These are phyloP conservation scores for Pyrenophora teres DNA, from an alignment of 2,329 filamentous ascomycete species.

Conservation along the genomic window DNA sequence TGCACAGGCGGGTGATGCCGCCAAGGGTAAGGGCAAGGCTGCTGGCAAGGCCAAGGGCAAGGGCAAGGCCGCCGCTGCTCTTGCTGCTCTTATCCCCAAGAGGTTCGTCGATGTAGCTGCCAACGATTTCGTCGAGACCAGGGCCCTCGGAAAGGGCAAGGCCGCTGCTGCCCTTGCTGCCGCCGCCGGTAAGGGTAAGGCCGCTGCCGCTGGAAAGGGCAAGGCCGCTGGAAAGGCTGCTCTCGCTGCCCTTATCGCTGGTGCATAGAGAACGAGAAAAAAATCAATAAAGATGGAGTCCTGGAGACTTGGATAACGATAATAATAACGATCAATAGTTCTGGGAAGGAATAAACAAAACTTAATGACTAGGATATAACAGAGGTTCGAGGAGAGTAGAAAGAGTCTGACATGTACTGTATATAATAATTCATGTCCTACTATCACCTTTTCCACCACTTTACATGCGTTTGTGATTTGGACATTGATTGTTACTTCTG, in stretches of 20 bases:
- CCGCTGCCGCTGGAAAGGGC: neutral
- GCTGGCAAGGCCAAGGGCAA: slow-evolving; percentile 1
- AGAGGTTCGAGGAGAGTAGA: neutral
- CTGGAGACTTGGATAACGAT: too few relatives aligned
- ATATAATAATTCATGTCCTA: slow-evolving; percentile 1
- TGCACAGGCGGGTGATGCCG: slow-evolving; percentile 13
- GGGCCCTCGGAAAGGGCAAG: too few relatives aligned
- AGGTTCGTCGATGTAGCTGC: too few relatives aligned
- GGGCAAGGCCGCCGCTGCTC: slow-evolving; percentile 2
- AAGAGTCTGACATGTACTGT: slow-evolving; percentile 1
- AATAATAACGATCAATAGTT: too few relatives aligned
- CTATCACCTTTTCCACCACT: neutral
- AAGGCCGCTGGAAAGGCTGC: neutral
- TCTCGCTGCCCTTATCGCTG: slow-evolving; percentile 3
- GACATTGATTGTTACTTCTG: neutral
- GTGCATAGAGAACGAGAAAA: neutral
- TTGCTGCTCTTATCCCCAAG: neutral
- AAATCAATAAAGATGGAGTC: neutral
- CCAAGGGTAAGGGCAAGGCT: slow-evolving; percentile 1
- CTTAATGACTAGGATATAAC: too few relatives aligned
- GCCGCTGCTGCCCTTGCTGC: neutral
- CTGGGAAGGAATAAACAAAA: too few relatives aligned
- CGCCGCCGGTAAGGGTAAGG: neutral
- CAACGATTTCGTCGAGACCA: too few relatives aligned
- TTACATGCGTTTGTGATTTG: neutral